Evolutionary conservation across 805 yeast genomes (phyloP), one percentile per base, ranked within the genome.

Genomic region (Barnettozyma wickerhamii): DNA sequence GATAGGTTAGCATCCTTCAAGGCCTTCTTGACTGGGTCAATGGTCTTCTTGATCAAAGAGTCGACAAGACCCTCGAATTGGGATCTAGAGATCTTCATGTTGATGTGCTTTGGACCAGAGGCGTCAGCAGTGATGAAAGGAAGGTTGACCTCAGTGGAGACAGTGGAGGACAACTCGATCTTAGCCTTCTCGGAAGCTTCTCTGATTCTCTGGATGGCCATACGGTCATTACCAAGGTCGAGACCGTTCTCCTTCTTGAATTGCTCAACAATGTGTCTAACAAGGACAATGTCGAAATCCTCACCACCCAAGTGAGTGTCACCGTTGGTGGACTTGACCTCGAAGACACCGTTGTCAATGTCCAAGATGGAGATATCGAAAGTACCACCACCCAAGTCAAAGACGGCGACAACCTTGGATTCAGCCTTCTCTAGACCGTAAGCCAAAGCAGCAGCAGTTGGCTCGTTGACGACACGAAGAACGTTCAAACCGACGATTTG

Each of bases 391-490:
- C 93, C 93, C 50, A 84, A 71, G 63, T 84, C 95, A 56, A 81
- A 84, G 31, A 70, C 74, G 10, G 74, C 74, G 33, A 69, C 62
- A 19, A 69, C 77, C 49, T 77, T 81, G 52, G 82, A 74, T 60
- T 74, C 82, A 68, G 87, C 87, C 58, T 89, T 88, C 79, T 91
- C 95, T 59, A 90, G 79, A 79, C 97, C 97, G 79, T 90, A 90
- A 66, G 97, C 97, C 74, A 89, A 87, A 58, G 97, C 97, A 62
- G 97, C 97, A 52, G 97, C 97, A 56, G 97, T 84, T 59, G 87
- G 86, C 72, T 79, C 86, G 77, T 80, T 80, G 56, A 80, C 80
- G 66, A 80, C 79, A 72, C 87, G 75, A 66, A 79, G 68, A 58
- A 80, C 85, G 76, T 80, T 79, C 70, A 80, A 72, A 69, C 86